phyloP scores from a whole-genome alignment of 805 yeast genomes.

The Candida stauntonica region DNA sequence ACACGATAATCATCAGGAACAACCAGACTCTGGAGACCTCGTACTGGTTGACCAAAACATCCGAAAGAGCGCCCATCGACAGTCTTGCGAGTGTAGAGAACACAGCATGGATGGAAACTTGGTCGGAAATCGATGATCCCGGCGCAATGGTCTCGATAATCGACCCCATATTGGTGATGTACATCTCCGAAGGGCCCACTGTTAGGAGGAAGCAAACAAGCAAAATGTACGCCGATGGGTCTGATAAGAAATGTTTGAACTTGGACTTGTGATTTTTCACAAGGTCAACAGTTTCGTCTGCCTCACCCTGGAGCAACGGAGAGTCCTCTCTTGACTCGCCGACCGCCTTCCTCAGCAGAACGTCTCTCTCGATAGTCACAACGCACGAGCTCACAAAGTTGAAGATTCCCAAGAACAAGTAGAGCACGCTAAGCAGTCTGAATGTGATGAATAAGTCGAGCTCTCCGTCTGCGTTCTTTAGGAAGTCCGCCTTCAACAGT shows the following conservation, averaged over 20 bases:
- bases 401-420: conserved; percentile 50
- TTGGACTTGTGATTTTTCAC: conserved; percentile 22
- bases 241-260: conserved; percentile 29
- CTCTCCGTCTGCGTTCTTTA: conserved; percentile 20
- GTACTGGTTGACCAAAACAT: conserved; percentile 38
- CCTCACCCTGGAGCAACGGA: conserved; percentile 29
- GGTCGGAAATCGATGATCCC: conserved; percentile 34
- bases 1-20: conserved; percentile 28
- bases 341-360: conserved; percentile 17
- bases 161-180: conserved; percentile 77
- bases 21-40: conserved; percentile 30
- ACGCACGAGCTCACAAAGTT: conserved; percentile 64
- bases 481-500: conserved; percentile 38
- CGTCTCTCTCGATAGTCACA: conserved; percentile 44
- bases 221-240: conserved; percentile 60
- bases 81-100: conserved; percentile 71
- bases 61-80: conserved; percentile 63
- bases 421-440: conserved; percentile 45
- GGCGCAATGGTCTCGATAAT: conserved; percentile 35
- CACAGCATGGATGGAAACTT: conserved; percentile 57
- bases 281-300: conserved; percentile 27
- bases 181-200: conserved; percentile 83
- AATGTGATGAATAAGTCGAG: conserved; percentile 52
- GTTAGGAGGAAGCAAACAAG: conserved; percentile 58
- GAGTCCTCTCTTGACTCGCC: conserved; percentile 29